A percentile compares a stretch with the other conserved stretches of the same genome.
These are phyloP conservation scores for Coelastrella sp. DNA, from an alignment of 139 green algal species.

Conservation along the genomic window DNA sequence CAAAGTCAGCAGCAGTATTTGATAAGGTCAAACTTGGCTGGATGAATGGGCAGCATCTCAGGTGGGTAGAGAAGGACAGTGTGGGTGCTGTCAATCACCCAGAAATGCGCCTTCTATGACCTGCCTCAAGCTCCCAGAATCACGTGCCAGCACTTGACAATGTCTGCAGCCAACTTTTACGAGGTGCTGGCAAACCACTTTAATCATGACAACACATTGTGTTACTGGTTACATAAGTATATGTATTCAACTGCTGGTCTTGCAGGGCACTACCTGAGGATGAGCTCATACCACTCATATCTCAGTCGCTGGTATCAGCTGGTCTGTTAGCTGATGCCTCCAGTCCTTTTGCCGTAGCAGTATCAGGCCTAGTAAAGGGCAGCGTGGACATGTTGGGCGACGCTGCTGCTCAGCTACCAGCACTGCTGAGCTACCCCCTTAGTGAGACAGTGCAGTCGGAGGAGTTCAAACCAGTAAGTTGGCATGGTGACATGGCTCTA, in stretches of 20 bases:
- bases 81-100: too few relatives aligned
- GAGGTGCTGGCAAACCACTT: too few relatives aligned
- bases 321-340: constrained; percentile 71
- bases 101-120: too few relatives aligned
- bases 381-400: constrained; percentile 76
- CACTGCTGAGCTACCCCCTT: constrained; percentile 90
- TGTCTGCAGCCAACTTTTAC: too few relatives aligned
- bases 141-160: too few relatives aligned
- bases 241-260: neutral
- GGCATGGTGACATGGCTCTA: too few relatives aligned
- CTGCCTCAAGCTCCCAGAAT: too few relatives aligned
- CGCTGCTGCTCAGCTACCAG: constrained; percentile 69
- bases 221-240: neutral
- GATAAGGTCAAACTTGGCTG: constrained; percentile 93
- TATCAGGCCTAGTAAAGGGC: constrained; percentile 66
- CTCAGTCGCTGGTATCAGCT: constrained; percentile 57
- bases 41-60: constrained; percentile 95
- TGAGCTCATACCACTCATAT: constrained; percentile 61
- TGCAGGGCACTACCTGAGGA: constrained; percentile 49
- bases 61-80: too few relatives aligned
- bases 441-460: constrained; percentile 78
- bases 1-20: constrained; percentile 94
- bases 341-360: constrained; percentile 72
- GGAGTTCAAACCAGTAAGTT: constrained; percentile 62
- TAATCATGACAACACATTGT: too few relatives aligned